Conservation (phyloP, 2,329 filamentous ascomycete genomes). For the Pezizomycotina sp. region DNA sequence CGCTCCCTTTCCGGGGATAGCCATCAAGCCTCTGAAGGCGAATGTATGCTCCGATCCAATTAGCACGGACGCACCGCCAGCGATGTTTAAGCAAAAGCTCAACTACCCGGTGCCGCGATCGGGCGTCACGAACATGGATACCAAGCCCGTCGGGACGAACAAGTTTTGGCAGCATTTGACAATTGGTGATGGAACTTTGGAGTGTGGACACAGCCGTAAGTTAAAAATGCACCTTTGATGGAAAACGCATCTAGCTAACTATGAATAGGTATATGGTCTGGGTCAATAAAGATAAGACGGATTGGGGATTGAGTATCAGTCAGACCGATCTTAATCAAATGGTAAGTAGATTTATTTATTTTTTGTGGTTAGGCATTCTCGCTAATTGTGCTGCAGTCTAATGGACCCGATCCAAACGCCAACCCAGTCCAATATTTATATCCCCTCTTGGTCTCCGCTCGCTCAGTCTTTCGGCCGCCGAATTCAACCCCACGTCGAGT, state of each 20-base stretch:
- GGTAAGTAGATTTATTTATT: conserved; percentile 28
- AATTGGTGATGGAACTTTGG: conserved; percentile 10
- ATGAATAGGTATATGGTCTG: conserved; percentile 55
- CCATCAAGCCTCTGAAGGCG: background rate
- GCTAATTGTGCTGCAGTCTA: background rate
- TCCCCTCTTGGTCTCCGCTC: conserved; percentile 68
- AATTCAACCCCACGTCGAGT: conserved; percentile 46
- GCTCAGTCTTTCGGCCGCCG: conserved; percentile 59
- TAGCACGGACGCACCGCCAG: conserved; percentile 36
- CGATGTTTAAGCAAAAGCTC: conserved; percentile 33
- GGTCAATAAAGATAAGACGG: conserved; percentile 50
- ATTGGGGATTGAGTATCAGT: conserved; percentile 62
- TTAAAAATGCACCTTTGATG: conserved; percentile 72
- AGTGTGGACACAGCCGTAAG: conserved; percentile 26
- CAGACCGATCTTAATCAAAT: conserved; percentile 54
- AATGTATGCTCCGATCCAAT: conserved; percentile 31
- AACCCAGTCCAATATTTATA: conserved; percentile 55
- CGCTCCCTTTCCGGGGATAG: too few species aligned
- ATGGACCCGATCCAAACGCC: conserved; percentile 39
- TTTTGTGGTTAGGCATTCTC: background rate
- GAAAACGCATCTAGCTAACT: conserved; percentile 52
- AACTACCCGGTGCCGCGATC: conserved; percentile 44
- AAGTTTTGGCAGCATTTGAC: conserved; percentile 37
- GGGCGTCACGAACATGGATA: conserved; percentile 32
- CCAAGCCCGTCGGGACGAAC: conserved; percentile 50